Conservation (phyloP, 1,284 basidiomycete genomes). For the Ceratobasidium sp. region DNA sequence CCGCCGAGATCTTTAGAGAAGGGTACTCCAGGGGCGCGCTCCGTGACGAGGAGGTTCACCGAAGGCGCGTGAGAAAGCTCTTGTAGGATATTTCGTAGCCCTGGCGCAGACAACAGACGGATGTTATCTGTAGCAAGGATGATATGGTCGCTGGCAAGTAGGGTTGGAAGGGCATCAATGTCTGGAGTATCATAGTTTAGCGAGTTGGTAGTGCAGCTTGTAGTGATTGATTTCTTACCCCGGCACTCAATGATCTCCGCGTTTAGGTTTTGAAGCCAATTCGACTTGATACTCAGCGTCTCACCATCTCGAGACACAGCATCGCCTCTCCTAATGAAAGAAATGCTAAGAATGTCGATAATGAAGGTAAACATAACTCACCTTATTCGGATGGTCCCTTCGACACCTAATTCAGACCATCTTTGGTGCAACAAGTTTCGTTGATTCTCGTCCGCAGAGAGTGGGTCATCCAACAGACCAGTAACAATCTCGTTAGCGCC, state of each 20-base stretch:
- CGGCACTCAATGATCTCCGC: constrained; percentile 38
- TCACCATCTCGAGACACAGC: constrained; percentile 3
- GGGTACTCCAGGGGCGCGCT: constrained; percentile 19
- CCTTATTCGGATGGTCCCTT: constrained; percentile 26
- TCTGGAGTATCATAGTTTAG: not conserved
- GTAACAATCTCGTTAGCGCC: constrained; percentile 34
- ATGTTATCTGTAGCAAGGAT: constrained; percentile 37
- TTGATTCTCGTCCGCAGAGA: constrained; percentile 24
- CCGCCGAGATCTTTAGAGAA: not conserved
- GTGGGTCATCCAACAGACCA: constrained; percentile 31
- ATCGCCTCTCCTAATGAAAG: not conserved
- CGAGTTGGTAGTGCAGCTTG: not conserved
- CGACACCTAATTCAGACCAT: not conserved
- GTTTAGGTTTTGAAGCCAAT: constrained; percentile 33
- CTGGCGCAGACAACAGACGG: constrained; percentile 19
- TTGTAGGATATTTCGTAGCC: constrained; percentile 8
- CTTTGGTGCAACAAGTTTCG: constrained; percentile 29
- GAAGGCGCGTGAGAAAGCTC: constrained; percentile 19
- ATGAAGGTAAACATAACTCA: not conserved
- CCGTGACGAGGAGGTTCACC: constrained; percentile 12
- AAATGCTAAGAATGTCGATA: not conserved
- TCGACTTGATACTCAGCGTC: constrained; percentile 25
- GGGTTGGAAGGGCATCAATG: constrained; percentile 10
- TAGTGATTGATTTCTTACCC: not conserved
- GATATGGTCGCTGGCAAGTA: constrained; percentile 38